Evolutionary conservation across 768 basidiomycete species (phyloP).

Genomic region (Leccinum pellstonianum): DNA sequence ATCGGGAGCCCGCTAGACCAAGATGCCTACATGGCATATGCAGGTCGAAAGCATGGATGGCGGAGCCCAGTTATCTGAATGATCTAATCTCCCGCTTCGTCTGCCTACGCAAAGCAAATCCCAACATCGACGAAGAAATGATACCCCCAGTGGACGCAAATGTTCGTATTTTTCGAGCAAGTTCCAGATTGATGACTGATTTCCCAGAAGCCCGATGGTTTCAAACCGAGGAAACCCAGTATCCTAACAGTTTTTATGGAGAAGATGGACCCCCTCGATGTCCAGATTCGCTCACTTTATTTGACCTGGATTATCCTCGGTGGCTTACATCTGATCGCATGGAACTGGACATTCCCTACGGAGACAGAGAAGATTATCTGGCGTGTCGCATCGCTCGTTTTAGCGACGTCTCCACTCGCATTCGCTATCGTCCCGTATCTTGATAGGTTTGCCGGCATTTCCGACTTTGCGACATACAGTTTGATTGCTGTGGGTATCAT

Average conservation of each 20-base stretch:
- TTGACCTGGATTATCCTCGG: neutral
- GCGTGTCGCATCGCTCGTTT: neutral
- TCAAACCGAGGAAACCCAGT: neutral
- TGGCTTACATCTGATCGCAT: neutral
- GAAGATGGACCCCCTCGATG: neutral
- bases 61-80: neutral
- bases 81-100: neutral
- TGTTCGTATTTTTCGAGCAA: neutral
- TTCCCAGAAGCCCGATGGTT: neutral
- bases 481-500: neutral
- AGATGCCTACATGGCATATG: neutral
- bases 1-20: neutral
- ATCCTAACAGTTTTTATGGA: neutral
- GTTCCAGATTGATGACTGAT: neutral
- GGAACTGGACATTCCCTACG: neutral
- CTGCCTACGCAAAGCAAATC: neutral
- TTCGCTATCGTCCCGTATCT: neutral
- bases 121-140: neutral
- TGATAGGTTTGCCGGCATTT: neutral
- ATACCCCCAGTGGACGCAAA: neutral
- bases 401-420: neutral
- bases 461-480: neutral
- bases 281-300: neutral
- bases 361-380: neutral
- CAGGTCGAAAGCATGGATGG: neutral